These are phyloP conservation scores for Zygosaccharomyces lentus DNA, from an alignment of 805 yeast species.

Conservation along the genomic window DNA sequence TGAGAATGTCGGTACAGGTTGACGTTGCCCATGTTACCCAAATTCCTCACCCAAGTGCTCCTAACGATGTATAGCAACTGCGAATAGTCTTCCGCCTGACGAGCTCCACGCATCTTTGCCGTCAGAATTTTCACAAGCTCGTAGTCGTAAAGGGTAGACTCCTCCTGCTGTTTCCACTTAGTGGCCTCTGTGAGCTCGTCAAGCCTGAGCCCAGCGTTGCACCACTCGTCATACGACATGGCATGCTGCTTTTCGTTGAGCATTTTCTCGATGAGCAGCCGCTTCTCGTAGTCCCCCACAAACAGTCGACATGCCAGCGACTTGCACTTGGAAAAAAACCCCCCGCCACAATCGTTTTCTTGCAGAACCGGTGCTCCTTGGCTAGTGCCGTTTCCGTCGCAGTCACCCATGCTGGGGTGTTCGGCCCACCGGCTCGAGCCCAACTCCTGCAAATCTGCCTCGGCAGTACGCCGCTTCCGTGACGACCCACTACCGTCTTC, in stretches of 20 bases:
- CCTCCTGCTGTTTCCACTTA: constrained; percentile 63
- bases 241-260: constrained; percentile 46
- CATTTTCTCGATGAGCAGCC: constrained; percentile 37
- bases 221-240: constrained; percentile 61
- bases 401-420: not conserved
- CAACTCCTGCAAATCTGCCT: not conserved
- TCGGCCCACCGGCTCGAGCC: not conserved
- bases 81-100: constrained; percentile 53
- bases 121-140: constrained; percentile 51
- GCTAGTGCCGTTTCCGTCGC: not conserved
- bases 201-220: constrained; percentile 52
- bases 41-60: constrained; percentile 78
- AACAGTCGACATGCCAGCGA: constrained; percentile 16
- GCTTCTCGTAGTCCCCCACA: constrained; percentile 31
- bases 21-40: constrained; percentile 83
- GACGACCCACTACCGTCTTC: not conserved
- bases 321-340: constrained; percentile 12
- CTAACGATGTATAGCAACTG: constrained; percentile 68
- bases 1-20: constrained; percentile 71
- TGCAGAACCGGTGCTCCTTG: constrained; percentile 3
- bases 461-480: not conserved
- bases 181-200: constrained; percentile 64
- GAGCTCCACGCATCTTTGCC: constrained; percentile 53
- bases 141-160: constrained; percentile 70
- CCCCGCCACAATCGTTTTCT: not conserved